These are phyloP conservation scores for Aphanocladium album DNA, from an alignment of 2,329 filamentous ascomycete species.

Conservation along the genomic window DNA sequence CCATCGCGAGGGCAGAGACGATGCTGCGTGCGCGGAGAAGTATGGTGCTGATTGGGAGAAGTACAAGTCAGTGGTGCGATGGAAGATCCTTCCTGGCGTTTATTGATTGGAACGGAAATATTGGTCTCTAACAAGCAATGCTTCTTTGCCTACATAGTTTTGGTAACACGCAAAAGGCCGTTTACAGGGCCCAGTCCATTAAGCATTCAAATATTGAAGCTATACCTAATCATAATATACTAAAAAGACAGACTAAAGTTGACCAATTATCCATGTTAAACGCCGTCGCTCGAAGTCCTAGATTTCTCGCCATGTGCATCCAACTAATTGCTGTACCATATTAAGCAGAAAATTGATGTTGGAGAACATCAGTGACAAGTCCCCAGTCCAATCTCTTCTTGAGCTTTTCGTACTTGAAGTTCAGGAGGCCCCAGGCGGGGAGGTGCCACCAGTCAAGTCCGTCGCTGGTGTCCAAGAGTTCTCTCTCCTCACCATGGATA, in stretches of 20 bases:
- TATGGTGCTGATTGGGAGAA: slow-evolving; percentile 85
- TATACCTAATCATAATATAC: no score
- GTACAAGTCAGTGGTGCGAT: slow-evolving; percentile 74
- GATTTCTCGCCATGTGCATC: not conserved
- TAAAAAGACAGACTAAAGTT: no score
- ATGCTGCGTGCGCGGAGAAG: slow-evolving; percentile 79
- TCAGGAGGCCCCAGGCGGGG: not conserved
- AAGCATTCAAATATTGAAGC: no score
- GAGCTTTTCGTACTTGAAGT: slow-evolving; percentile 2
- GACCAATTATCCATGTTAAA: not conserved
- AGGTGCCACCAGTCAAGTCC: not conserved
- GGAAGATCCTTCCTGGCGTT: slow-evolving; percentile 73
- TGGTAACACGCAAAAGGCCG: not conserved
- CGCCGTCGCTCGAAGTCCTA: not conserved
- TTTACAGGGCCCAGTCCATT: no score
- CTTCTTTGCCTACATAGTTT: not conserved
- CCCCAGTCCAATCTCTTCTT: not conserved
- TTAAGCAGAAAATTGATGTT: not conserved
- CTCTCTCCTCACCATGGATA: not conserved
- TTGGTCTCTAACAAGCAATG: not conserved
- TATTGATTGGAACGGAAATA: slow-evolving; percentile 48
- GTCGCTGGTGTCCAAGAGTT: not conserved
- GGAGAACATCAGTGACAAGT: not conserved
- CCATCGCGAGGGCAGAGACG: slow-evolving; percentile 78
- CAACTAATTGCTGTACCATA: not conserved